Percentiles rank a stretch among this genome's conserved stretches.
These are phyloP conservation scores for Pseudozyma hubeiensis DNA, from an alignment of 1,284 basidiomycete genomes.

Conservation along the genomic window DNA sequence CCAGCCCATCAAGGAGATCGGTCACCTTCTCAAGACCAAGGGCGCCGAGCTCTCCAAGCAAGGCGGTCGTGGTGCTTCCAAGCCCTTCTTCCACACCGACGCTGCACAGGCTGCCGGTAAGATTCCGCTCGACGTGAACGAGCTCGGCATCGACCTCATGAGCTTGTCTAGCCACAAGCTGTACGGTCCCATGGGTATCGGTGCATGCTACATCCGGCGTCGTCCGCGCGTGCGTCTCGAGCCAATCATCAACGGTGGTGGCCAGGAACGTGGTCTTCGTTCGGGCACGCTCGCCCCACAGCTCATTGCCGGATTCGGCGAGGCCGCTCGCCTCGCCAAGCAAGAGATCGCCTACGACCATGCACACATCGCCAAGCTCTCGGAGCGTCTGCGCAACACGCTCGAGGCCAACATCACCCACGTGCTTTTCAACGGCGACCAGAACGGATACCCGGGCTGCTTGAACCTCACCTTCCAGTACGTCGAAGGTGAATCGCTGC, in stretches of 20 bases:
- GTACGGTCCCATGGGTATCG: constrained; percentile 97
- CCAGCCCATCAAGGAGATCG: constrained; percentile 96
- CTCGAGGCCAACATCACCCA: constrained; percentile 87
- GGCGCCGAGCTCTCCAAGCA: constrained; percentile 77
- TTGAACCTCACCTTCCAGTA: constrained; percentile 96
- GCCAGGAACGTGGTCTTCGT: constrained; percentile 94
- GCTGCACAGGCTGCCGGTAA: constrained; percentile 91
- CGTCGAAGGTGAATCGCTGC: constrained; percentile 94
- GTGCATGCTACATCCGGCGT: constrained; percentile 92
- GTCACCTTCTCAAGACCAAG: constrained; percentile 76
- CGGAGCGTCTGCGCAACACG: constrained; percentile 83
- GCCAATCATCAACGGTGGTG: constrained; percentile 94
- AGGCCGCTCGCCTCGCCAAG: constrained; percentile 91
- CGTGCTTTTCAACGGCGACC: constrained; percentile 93
- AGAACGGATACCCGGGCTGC: constrained; percentile 75
- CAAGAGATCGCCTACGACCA: constrained; percentile 92
- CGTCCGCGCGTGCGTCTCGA: constrained; percentile 93
- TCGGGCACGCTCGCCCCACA: constrained; percentile 93
- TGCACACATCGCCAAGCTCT: constrained; percentile 79
- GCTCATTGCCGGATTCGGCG: constrained; percentile 91
- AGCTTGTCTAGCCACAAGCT: constrained; percentile 97
- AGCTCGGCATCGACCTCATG: constrained; percentile 94
- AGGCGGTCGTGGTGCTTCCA: constrained; percentile 70
- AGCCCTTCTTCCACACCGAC: constrained; percentile 94
- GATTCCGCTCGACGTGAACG: constrained; percentile 81